These are phyloP conservation scores for Pouteria campechiana DNA, from an alignment of 179 eudicot species.

Conservation along the genomic window DNA sequence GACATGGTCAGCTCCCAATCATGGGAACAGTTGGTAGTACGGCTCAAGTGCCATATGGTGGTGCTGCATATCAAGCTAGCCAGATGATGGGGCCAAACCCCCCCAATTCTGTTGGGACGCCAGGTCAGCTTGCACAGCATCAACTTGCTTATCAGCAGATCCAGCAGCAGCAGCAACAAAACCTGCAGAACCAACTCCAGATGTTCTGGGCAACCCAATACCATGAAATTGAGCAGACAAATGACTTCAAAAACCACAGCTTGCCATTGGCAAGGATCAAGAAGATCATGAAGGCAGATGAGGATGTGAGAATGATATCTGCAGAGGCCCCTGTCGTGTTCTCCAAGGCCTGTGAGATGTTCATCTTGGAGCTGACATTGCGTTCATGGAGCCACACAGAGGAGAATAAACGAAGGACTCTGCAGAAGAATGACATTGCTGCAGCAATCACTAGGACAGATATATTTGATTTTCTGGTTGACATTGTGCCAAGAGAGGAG, in stretches of 20 bases:
- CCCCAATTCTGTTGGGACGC: conserved; percentile 35
- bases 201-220: conserved; percentile 34
- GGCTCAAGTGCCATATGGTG: conserved; percentile 40
- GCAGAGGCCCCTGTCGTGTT: conserved; percentile 52
- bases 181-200: conserved; percentile 32
- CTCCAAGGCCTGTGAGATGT: conserved; percentile 52
- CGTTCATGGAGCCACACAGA: conserved; percentile 46
- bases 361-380: conserved; percentile 44
- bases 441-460: conserved; percentile 44
- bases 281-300: conserved; percentile 56
- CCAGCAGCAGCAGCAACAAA: conserved; percentile 68
- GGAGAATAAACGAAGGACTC: conserved; percentile 46
- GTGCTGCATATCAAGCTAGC: conserved; percentile 39
- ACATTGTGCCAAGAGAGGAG: conserved; percentile 48
- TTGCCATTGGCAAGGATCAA: conserved; percentile 57
- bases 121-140: conserved; percentile 57
- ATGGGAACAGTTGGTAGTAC: conserved; percentile 33
- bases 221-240: conserved; percentile 27
- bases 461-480: conserved; percentile 53
- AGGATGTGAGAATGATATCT: conserved; percentile 52
- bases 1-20: conserved; percentile 45
- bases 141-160: conserved; percentile 80
- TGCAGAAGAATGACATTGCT: conserved; percentile 48
- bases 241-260: conserved; percentile 43
- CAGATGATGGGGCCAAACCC: conserved; percentile 46